A percentile compares a stretch with the other conserved stretches of the same genome.
Evolutionary conservation across 169 alveolate genomes (phyloP).

Genomic region (Eimeria sp.): DNA sequence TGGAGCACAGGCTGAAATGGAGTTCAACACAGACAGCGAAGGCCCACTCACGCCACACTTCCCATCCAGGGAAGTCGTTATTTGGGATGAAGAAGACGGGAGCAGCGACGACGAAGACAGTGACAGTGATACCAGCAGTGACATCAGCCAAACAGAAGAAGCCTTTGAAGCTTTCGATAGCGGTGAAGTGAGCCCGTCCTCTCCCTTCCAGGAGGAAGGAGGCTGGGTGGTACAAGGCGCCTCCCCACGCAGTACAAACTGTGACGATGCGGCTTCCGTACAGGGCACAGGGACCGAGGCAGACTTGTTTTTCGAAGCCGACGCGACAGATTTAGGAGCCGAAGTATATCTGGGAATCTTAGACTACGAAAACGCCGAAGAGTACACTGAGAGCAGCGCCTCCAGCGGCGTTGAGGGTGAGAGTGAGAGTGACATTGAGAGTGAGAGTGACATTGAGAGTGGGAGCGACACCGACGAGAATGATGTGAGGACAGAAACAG

Average conservation of each 20-base stretch:
- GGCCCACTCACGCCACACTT: not conserved
- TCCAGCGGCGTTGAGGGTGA: not conserved
- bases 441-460: not conserved
- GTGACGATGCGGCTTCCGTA: not conserved
- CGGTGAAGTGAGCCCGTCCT: not conserved
- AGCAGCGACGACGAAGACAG: not conserved
- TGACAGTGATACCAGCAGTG: not conserved
- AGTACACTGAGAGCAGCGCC: not conserved
- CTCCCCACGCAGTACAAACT: not conserved
- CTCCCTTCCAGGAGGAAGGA: not conserved
- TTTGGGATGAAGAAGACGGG: not conserved
- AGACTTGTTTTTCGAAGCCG: not conserved
- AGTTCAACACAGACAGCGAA: too few species aligned
- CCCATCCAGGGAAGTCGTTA: not conserved
- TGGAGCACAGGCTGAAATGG: too few species aligned
- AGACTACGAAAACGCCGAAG: not conserved
- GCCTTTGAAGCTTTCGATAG: not conserved
- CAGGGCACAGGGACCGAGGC: not conserved
- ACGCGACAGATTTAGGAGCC: slow-evolving; percentile 1
- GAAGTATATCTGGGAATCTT: not conserved
- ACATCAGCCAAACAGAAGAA: not conserved
- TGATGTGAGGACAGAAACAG: not conserved
- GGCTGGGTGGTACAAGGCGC: slow-evolving; percentile 13
- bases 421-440: not conserved
- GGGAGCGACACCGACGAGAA: not conserved